Percentiles rank a stretch among this genome's conserved stretches.
phyloP scores from a whole-genome alignment of 2,329 filamentous ascomycete species.

The Xylogone sp. region DNA sequence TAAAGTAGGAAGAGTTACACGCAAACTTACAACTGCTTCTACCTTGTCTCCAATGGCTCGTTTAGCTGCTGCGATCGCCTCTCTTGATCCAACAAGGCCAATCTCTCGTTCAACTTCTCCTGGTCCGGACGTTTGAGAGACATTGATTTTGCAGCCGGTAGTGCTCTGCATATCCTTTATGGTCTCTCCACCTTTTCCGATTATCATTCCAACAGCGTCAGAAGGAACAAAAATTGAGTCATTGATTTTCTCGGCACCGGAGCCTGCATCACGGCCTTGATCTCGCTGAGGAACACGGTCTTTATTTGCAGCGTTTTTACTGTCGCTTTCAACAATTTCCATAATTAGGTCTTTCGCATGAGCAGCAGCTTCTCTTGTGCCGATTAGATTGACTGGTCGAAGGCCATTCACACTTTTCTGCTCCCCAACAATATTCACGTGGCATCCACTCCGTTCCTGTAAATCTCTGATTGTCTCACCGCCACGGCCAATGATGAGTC shows the following conservation, averaged over 20 bases:
- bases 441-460: slow-evolving; percentile 88
- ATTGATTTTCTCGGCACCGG: slow-evolving; percentile 64
- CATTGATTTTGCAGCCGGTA: slow-evolving; percentile 93
- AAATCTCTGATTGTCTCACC: slow-evolving; percentile 91
- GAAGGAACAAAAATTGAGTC: slow-evolving; percentile 84
- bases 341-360: slow-evolving; percentile 84
- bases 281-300: slow-evolving; percentile 39
- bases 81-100: slow-evolving; percentile 72
- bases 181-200: slow-evolving; percentile 89
- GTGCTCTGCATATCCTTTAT: slow-evolving; percentile 89
- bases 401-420: slow-evolving; percentile 89
- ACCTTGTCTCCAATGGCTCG: slow-evolving; percentile 87
- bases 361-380: slow-evolving; percentile 68
- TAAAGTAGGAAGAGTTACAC: background rate
- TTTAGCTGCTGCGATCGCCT: slow-evolving; percentile 78
- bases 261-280: slow-evolving; percentile 36
- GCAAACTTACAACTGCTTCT: slow-evolving; percentile 70
- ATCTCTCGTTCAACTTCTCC: slow-evolving; percentile 82
- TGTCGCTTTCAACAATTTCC: slow-evolving; percentile 92
- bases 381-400: slow-evolving; percentile 86
- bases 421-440: slow-evolving; percentile 92
- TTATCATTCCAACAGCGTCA: slow-evolving; percentile 93
- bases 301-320: slow-evolving; percentile 40
- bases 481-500: slow-evolving; percentile 88
- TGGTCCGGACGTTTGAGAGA: slow-evolving; percentile 74